Evolutionary conservation across 371 early-diverging fungal species (phyloP).

Genomic region (Mortierella sp.): DNA sequence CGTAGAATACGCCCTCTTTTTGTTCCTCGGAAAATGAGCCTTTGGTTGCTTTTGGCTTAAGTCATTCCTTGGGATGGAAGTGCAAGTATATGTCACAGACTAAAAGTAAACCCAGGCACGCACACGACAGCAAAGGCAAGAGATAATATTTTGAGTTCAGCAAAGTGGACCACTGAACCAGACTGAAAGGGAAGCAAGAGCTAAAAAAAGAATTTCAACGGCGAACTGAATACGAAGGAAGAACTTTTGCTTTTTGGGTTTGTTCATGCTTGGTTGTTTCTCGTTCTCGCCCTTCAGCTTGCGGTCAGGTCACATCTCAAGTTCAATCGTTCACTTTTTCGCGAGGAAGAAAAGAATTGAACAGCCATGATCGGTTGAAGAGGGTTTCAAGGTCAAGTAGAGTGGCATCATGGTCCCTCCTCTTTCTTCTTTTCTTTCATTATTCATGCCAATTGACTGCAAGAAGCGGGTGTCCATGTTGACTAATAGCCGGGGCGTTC

Average conservation of each 20-base stretch:
- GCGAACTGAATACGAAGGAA: not conserved
- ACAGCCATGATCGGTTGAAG: no score
- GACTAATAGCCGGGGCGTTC: not conserved
- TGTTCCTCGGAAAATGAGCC: constrained; percentile 8
- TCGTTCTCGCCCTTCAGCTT: not conserved
- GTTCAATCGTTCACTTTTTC: no score
- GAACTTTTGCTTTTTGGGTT: not conserved
- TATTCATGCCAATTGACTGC: not conserved
- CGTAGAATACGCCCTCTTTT: not conserved
- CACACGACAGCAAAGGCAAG: not conserved
- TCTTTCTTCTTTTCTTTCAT: not conserved
- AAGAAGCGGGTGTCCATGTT: not conserved
- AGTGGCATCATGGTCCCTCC: no score
- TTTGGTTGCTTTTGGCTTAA: not conserved
- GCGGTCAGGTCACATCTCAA: no score
- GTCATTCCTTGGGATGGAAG: not conserved
- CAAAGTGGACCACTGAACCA: not conserved
- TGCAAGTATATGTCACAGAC: not conserved
- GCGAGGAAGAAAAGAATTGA: no score
- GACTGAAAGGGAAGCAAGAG: not conserved
- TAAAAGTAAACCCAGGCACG: not conserved
- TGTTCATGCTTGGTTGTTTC: not conserved
- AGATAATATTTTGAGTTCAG: not conserved
- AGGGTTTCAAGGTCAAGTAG: no score
- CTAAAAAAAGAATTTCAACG: not conserved